These are phyloP conservation scores for Trichocladium uniseriatum DNA, from an alignment of 495 filamentous ascomycete species.

Conservation along the genomic window DNA sequence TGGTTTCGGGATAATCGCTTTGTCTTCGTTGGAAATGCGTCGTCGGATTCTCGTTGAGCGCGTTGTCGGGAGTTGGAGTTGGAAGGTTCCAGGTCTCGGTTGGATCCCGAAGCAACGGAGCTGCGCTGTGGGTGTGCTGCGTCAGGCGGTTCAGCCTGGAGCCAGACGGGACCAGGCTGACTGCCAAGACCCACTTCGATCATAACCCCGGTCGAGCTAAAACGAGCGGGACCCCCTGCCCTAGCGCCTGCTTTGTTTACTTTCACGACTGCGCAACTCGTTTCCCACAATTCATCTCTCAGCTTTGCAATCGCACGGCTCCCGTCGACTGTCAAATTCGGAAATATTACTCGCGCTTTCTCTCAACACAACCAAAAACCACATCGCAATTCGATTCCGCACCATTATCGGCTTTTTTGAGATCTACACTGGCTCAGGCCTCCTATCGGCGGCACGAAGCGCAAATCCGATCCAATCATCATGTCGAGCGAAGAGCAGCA, in stretches of 20 bases:
- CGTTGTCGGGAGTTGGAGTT: neutral
- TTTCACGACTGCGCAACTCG: slow-evolving; percentile 11
- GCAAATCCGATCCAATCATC: slow-evolving; percentile 46
- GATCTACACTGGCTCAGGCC: slow-evolving; percentile 24
- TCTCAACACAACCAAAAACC: neutral
- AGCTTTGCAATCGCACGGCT: neutral
- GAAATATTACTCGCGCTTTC: neutral
- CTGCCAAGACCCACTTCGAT: neutral
- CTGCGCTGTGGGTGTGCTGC: slow-evolving; percentile 7
- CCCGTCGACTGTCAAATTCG: neutral
- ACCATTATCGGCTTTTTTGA: neutral
- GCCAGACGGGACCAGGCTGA: neutral
- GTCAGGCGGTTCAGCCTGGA: slow-evolving; percentile 22
- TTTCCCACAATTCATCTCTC: slow-evolving; percentile 12
- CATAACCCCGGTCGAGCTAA: neutral
- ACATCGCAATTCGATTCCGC: neutral
- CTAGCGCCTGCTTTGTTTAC: slow-evolving; percentile 29
- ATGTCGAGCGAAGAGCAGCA: slow-evolving; percentile 26
- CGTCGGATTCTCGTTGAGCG: neutral
- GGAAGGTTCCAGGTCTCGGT: neutral
- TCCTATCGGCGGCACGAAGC: slow-evolving; percentile 45
- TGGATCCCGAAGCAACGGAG: slow-evolving; percentile 2
- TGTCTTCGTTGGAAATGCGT: neutral
- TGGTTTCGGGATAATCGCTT: neutral
- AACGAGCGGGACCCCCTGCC: neutral